These are phyloP conservation scores for Raphanus sativus DNA, from an alignment of 345 rosid species.

Conservation along the genomic window DNA sequence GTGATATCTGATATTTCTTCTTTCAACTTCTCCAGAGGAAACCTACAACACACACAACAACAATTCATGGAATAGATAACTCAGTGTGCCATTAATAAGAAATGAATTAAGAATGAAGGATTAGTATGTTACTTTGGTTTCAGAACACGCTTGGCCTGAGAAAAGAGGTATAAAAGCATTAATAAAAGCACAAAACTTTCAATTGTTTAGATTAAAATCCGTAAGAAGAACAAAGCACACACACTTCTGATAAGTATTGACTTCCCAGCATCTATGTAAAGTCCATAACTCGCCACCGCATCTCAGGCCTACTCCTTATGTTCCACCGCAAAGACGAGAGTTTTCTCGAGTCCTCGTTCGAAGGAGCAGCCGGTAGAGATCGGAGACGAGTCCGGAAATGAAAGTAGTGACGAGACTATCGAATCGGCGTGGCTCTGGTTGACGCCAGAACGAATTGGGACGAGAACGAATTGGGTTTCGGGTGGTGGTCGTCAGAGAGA, in stretches of 20 bases:
- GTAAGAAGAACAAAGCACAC: not conserved
- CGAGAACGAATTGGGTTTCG: too few relatives aligned
- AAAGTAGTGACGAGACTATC: constrained; percentile 23
- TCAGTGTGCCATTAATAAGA: too few relatives aligned
- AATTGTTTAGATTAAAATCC: not conserved
- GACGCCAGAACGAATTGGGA: too few relatives aligned
- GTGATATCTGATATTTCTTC: too few relatives aligned
- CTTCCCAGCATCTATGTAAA: constrained; percentile 70
- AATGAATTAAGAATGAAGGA: too few relatives aligned
- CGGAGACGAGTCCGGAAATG: constrained; percentile 30
- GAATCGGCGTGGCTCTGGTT: constrained; percentile 20
- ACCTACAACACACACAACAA: too few relatives aligned
- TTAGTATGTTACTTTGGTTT: too few relatives aligned
- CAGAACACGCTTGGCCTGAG: constrained; percentile 51
- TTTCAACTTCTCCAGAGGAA: too few relatives aligned
- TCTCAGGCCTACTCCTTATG: constrained; percentile 64
- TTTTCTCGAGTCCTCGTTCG: constrained; percentile 62
- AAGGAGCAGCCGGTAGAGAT: constrained; percentile 55
- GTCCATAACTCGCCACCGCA: constrained; percentile 97
- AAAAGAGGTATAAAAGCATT: not conserved
- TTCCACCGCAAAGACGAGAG: constrained; percentile 57
- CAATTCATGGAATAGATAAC: too few relatives aligned
- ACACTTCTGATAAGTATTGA: constrained; percentile 79
- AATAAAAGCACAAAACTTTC: constrained; percentile 12
- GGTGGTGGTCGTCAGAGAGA: too few relatives aligned